These are phyloP conservation scores for Syncephalis plumigaleata DNA, from an alignment of 371 early-diverging fungal species.

Conservation along the genomic window DNA sequence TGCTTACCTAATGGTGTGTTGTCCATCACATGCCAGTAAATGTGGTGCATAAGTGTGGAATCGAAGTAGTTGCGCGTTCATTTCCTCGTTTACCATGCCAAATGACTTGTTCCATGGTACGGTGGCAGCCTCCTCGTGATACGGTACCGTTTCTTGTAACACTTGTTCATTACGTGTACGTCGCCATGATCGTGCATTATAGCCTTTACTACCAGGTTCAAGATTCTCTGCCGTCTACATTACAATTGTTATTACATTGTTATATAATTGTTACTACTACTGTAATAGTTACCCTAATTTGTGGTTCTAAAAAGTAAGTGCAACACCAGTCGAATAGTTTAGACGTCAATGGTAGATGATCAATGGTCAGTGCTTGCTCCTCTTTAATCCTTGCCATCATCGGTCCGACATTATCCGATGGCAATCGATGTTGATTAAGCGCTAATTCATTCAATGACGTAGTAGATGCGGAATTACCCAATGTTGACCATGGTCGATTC, in stretches of 20 bases:
- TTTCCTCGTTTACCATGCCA: conserved; percentile 34
- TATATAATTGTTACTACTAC: conserved; percentile 3
- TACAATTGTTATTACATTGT: neutral
- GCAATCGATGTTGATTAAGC: neutral
- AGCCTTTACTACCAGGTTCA: conserved; percentile 64
- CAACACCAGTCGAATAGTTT: conserved; percentile 70
- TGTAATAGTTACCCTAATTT: conserved; percentile 39
- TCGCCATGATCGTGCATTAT: conserved; percentile 65
- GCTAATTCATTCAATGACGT: too few relatives aligned
- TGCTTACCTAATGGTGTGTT: conserved; percentile 31
- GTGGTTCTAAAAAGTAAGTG: conserved; percentile 80
- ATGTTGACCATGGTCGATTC: neutral
- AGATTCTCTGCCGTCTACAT: conserved; percentile 45
- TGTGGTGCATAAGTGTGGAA: conserved; percentile 71
- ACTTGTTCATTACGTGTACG: conserved; percentile 48
- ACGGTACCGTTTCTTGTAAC: conserved; percentile 32
- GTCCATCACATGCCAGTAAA: conserved; percentile 49
- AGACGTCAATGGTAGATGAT: conserved; percentile 27
- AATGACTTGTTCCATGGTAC: conserved; percentile 43
- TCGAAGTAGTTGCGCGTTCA: conserved; percentile 26
- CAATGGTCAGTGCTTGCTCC: too few relatives aligned
- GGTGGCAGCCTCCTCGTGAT: conserved; percentile 22
- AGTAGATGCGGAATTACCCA: neutral
- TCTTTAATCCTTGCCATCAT: too few relatives aligned
- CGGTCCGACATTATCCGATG: neutral